Conservation (phyloP, 2,329 filamentous ascomycete genomes). For the Tolypocladium sp. region DNA sequence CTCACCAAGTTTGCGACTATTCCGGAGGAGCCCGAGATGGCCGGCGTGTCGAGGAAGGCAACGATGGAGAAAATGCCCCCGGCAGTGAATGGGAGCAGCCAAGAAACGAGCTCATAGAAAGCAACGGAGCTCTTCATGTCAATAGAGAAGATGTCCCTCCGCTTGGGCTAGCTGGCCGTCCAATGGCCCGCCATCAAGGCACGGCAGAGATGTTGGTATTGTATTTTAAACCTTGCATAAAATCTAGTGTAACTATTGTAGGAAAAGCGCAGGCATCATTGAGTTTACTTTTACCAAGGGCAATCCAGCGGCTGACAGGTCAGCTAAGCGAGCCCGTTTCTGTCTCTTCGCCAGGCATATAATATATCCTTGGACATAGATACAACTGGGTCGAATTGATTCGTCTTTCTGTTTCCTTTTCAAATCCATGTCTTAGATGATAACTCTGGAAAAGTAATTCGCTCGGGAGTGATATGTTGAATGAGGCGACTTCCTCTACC, state of each 20-base stretch:
- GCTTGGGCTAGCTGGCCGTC: neutral
- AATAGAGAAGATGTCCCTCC: neutral
- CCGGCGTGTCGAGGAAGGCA: neutral
- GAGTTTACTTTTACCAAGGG: neutral
- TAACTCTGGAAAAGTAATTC: too few species aligned
- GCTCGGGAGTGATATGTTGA: too few species aligned
- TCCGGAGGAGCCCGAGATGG: slow-evolving; percentile 48
- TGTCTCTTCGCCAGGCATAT: neutral
- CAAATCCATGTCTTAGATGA: too few species aligned
- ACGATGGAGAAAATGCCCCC: neutral
- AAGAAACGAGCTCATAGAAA: neutral
- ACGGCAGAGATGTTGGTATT: neutral
- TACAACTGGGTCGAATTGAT: neutral
- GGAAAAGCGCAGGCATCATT: neutral
- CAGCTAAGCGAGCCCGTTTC: neutral
- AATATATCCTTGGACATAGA: neutral
- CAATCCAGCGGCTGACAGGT: neutral
- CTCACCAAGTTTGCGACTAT: slow-evolving; percentile 71
- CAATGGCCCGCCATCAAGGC: neutral
- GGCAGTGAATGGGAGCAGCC: neutral
- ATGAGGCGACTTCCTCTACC: too few species aligned
- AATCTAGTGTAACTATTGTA: neutral
- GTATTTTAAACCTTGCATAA: neutral
- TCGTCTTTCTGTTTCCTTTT: too few species aligned
- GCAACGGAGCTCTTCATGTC: neutral